These are phyloP conservation scores for Nelumbo lutea DNA, from an alignment of 164 flowering plant genomes.

Conservation along the genomic window DNA sequence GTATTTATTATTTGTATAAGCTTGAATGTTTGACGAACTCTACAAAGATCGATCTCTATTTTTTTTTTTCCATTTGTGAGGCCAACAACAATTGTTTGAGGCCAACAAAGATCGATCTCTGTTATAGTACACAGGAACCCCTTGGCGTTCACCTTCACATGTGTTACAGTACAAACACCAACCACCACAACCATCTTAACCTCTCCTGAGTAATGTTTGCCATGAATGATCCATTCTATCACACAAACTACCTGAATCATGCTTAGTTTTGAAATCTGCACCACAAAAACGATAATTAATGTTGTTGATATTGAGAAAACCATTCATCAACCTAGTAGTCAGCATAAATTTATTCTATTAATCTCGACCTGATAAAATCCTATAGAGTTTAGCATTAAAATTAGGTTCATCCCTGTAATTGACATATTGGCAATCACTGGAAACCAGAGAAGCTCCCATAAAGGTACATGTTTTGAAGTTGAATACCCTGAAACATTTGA, in stretches of 20 bases:
- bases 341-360: not conserved
- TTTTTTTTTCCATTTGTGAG: too few relatives aligned
- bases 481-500: conserved; percentile 84
- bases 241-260: conserved; percentile 64
- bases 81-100: too few relatives aligned
- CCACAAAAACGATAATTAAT: conserved; percentile 4
- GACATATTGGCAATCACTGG: conserved; percentile 83
- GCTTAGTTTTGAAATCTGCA: conserved; percentile 84
- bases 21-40: too few relatives aligned
- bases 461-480: conserved; percentile 74
- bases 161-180: conserved; percentile 88
- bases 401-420: conserved; percentile 87
- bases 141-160: conserved; percentile 79
- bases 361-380: conserved; percentile 58
- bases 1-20: too few relatives aligned
- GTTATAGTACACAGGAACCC: conserved; percentile 68
- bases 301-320: conserved; percentile 32
- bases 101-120: too few relatives aligned
- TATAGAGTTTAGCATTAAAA: conserved; percentile 64
- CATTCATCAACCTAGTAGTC: not conserved
- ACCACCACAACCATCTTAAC: conserved; percentile 72
- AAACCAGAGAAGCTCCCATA: conserved; percentile 96
- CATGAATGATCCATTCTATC: conserved; percentile 85
- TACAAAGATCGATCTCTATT: too few relatives aligned
- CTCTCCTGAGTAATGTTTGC: conserved; percentile 58